Evolutionary conservation across 192 early-diverging fungal species (phyloP), one percentile per base, ranked within the genome.

Genomic region (Allomyces macrogynus): DNA sequence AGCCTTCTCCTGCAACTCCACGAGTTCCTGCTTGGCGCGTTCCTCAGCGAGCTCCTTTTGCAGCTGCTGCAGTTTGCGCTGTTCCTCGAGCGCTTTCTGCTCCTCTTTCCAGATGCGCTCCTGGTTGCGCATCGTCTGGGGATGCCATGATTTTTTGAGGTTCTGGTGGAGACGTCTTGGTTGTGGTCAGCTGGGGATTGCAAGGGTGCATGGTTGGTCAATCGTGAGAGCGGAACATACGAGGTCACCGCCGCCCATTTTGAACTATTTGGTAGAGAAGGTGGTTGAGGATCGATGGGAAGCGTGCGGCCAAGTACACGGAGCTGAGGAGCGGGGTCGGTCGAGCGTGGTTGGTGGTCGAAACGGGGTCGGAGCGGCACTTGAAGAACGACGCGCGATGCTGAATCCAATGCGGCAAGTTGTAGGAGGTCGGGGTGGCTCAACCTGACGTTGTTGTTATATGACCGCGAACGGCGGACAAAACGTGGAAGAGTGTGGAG

Each of bases 101-200:
- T 93, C 89, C 60, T 81, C 78, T 65, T 89, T 84, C 89, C 90
- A 93, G 24, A 93, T 84, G 66, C 85, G 83, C 63, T 93, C 95
- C 75, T 90, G 90, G 76, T 95, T 93, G 57, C 85, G 84, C 64
- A 88, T 82, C 40, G 92, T 95, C 66, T 80, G 78, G 66, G 95
- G 91, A 84, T 95, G 95, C 93, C 93, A 98, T 40, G 87, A 90
- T 78, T 96, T 98, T 86, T 96, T 95, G 80, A 94, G 80, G 69
- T 91, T 93, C 76, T 77, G 43, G 18, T 64, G 40, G 26, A 4
- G 26, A 4, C 26, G 61, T 44, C 25, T 23, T 3, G 12, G 16
- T 0, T 26, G 26, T 61, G 42, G 32, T 23, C 23, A 24, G 49
- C 7, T 66, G 20, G 44, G 24, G 24, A 63, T 12, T 23, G 1